phyloP scores from a whole-genome alignment of 73 alveolate genomes.

The Tetrahymena elliotti region DNA sequence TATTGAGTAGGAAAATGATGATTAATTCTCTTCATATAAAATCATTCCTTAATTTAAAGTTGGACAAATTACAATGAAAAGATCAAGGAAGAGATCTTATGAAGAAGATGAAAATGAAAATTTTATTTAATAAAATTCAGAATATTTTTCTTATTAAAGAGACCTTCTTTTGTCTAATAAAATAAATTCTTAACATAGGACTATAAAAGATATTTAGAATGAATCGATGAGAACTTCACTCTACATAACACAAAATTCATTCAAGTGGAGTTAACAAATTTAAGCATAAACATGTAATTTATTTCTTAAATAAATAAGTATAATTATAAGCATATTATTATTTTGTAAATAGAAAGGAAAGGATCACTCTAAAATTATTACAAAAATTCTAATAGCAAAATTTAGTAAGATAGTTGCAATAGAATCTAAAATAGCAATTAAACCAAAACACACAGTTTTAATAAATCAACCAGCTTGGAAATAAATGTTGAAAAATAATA shows the following conservation, averaged over 20 bases:
- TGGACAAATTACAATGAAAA: neutral
- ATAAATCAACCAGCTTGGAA: neutral
- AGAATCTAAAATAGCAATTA: too few relatives aligned
- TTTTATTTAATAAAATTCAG: neutral
- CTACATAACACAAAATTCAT: neutral
- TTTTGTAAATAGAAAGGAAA: neutral
- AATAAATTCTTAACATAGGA: neutral
- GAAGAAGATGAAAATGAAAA: neutral
- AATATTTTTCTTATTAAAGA: neutral
- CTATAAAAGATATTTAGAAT: neutral
- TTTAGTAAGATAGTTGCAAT: neutral
- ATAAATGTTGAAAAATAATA: neutral
- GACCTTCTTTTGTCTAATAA: neutral
- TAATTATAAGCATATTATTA: too few relatives aligned
- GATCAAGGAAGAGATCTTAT: neutral
- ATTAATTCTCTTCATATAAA: neutral
- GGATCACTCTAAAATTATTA: neutral
- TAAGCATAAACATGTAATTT: neutral
- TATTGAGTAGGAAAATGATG: neutral
- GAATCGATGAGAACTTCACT: neutral
- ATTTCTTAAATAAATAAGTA: neutral
- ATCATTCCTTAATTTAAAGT: neutral
- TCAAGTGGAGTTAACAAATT: neutral
- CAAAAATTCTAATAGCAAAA: neutral
- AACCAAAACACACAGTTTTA: neutral